Evolutionary conservation across 345 rosid genomes (phyloP).

Genomic region (Moringa oleifera): DNA sequence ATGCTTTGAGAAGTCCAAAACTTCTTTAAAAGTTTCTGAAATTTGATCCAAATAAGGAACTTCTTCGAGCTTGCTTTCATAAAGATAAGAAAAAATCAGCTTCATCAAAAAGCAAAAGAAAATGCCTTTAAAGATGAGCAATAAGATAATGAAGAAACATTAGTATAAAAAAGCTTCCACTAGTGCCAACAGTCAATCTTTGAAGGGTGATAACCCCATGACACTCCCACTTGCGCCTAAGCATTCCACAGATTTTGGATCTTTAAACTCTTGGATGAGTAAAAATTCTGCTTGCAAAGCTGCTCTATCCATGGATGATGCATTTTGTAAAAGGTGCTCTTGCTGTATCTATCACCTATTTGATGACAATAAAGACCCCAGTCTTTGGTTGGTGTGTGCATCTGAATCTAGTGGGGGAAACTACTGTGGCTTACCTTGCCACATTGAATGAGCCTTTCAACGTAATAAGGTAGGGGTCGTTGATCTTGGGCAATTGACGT

Average conservation of each 20-base stretch:
- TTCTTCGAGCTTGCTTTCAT: too few species aligned
- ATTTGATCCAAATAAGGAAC: slow-evolving; percentile 47
- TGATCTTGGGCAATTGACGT: slow-evolving; percentile 13
- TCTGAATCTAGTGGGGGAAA: slow-evolving; percentile 29
- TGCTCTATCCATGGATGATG: slow-evolving; percentile 50
- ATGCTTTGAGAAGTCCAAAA: slow-evolving; percentile 57
- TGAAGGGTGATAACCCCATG: slow-evolving; percentile 54
- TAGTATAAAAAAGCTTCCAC: slow-evolving; percentile 42
- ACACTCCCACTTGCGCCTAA: slow-evolving; percentile 34
- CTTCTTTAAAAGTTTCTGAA: slow-evolving; percentile 52
- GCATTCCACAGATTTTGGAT: slow-evolving; percentile 35
- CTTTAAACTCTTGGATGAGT: slow-evolving; percentile 37
- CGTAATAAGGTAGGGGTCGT: slow-evolving; percentile 77
- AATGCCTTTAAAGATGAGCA: too few species aligned
- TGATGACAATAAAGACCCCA: slow-evolving; percentile 64
- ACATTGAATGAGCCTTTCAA: slow-evolving; percentile 85
- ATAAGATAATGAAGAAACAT: slow-evolving; percentile 59
- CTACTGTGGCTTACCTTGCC: slow-evolving; percentile 88
- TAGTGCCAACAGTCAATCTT: slow-evolving; percentile 31
- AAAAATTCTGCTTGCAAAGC: slow-evolving; percentile 34
- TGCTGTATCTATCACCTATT: slow-evolving; percentile 88
- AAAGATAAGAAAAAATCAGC: too few species aligned
- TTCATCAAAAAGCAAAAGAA: too few species aligned
- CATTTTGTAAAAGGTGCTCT: too few species aligned
- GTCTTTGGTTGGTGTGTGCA: too few species aligned